Evolutionary conservation across 768 basidiomycete genomes (phyloP), one percentile per base, ranked within the genome.

Genomic region (Pleurotus salmoneostramineus): DNA sequence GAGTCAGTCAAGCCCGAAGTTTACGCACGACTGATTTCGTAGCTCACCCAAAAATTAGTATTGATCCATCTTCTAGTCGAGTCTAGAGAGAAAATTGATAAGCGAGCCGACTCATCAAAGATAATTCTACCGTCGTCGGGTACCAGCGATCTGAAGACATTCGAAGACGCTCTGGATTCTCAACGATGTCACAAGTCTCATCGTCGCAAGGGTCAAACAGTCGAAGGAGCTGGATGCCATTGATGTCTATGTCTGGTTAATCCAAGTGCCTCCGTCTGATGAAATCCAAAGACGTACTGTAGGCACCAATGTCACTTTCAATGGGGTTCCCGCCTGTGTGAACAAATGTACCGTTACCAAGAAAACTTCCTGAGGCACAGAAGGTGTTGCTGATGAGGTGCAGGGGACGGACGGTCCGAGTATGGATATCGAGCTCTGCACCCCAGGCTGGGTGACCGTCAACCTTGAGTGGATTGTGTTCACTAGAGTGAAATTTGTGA

Each of bases 391-490:
- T 69, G 5, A 71, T 51, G 14, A 74, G 62, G 45, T 70, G 63
- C 6, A 76, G 57, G 3, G 75, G 66, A 7, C 71, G 69, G 0
- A 71, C 68, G 5, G 65, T 70, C 36, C 76, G 72, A 1, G 76
- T 76, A 57, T 71, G 67, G 11, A 80, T 60, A 58, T 79, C 69
- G 62, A 77, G 72, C 10, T 80, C 65, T 6, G 74, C 75, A 36
- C 72, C 76, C 79, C 78, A 79, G 4, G 78, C 78, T n/a, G 75
- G 64, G 60, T 78, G 77, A 1, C 72, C 74, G 46, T 77, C 67
- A 55, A 77, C 66, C 21, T 64, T 66, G 1, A 79, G 64, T 8
- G 77, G 72, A 49, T 80, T 78, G 58, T 77, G 67, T 35, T 56
- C 56, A 3, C 56, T 56, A 31, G 10, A 3, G 15, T 12, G 44